Percentiles rank a stretch among this genome's conserved stretches.
Evolutionary conservation across 306 rosid species (phyloP).

Genomic region (Carpinus viminea): DNA sequence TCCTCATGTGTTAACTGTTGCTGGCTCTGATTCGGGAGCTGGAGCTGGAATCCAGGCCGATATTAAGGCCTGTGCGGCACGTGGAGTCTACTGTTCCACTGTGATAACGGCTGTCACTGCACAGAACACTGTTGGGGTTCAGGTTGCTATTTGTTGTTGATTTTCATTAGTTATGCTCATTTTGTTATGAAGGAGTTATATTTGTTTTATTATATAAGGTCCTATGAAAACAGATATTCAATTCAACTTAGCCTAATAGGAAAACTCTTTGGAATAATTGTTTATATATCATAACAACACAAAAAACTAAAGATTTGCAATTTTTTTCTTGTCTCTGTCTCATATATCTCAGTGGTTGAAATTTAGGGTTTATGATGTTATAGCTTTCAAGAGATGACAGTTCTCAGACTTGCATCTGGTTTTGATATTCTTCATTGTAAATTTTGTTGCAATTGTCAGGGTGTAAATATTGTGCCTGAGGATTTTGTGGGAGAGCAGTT

Average conservation of each 20-base stretch:
- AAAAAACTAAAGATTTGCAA: background rate
- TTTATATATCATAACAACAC: background rate
- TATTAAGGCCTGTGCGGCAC: constrained; percentile 82
- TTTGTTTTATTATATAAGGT: background rate
- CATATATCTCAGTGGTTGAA: background rate
- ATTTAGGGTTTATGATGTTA: background rate
- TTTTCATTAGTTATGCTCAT: constrained; percentile 3
- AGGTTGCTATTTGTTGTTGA: constrained; percentile 50
- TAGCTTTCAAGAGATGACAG: background rate
- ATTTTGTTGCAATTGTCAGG: constrained; percentile 45
- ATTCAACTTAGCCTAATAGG: background rate
- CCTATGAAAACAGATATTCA: background rate
- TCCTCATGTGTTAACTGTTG: constrained; percentile 78
- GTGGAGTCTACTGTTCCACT: constrained; percentile 87
- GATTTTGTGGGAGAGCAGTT: constrained; percentile 77
- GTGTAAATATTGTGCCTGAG: constrained; percentile 56
- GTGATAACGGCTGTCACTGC: constrained; percentile 91
- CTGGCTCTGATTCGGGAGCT: constrained; percentile 90
- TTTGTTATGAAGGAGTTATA: background rate
- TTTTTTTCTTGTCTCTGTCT: background rate
- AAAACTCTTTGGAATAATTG: background rate
- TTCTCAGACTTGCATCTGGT: background rate
- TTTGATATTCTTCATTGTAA: background rate
- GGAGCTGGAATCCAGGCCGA: constrained; percentile 99
- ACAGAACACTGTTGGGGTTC: constrained; percentile 89